phyloP scores from a whole-genome alignment of 306 rosid species.

The Sicyos edulis region DNA sequence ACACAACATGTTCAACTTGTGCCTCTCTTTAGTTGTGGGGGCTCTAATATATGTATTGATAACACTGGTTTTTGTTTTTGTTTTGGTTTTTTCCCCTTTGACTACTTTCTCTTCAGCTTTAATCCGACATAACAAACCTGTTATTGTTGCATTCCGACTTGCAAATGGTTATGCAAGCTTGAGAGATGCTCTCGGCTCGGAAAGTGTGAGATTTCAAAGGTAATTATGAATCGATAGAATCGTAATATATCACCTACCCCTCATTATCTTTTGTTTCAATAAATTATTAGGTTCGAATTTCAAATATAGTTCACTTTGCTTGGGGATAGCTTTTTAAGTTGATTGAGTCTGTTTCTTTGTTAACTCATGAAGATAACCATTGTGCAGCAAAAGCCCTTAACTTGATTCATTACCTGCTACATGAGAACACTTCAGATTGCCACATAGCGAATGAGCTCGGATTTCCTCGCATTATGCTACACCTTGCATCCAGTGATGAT shows the following conservation, averaged over 20 bases:
- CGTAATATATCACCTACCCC: background rate
- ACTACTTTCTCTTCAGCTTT: conserved; percentile 40
- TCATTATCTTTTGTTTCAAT: background rate
- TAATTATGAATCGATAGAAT: conserved; percentile 22
- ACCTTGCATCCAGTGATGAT: conserved; percentile 69
- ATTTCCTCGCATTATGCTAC: conserved; percentile 62
- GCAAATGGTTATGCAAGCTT: conserved; percentile 86
- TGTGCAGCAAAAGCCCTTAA: conserved; percentile 89
- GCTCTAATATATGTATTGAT: background rate
- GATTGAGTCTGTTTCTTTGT: conserved; percentile 5
- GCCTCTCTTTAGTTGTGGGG: background rate
- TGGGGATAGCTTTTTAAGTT: background rate
- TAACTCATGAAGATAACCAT: conserved; percentile 5
- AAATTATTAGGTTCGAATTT: background rate
- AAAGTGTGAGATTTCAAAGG: conserved; percentile 88
- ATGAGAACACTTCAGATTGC: conserved; percentile 63
- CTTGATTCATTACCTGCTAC: conserved; percentile 67
- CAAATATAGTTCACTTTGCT: background rate
- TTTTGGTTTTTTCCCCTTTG: conserved; percentile 15
- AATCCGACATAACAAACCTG: conserved; percentile 75
- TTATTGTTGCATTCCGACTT: conserved; percentile 63
- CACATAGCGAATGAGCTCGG: conserved; percentile 53
- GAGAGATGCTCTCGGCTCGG: conserved; percentile 67
- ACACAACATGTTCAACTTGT: background rate
- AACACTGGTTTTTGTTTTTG: conserved; percentile 21